These are phyloP conservation scores for Naganishia randhawae DNA, from an alignment of 768 basidiomycete genomes.

Conservation along the genomic window DNA sequence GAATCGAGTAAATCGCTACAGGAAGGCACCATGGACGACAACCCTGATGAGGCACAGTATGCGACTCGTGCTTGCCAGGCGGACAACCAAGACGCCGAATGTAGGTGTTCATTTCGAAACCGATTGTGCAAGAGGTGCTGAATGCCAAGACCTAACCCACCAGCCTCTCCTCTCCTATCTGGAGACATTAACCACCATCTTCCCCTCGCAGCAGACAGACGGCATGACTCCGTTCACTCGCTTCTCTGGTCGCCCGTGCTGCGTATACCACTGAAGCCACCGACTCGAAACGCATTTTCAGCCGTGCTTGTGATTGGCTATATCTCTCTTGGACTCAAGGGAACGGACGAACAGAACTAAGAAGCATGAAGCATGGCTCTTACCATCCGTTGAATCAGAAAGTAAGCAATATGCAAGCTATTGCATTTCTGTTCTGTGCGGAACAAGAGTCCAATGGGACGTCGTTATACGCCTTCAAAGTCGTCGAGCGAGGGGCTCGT, in stretches of 20 bases:
- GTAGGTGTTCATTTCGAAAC: not conserved
- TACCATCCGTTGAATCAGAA: too few relatives aligned
- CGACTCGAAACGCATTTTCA: too few relatives aligned
- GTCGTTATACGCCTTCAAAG: too few relatives aligned
- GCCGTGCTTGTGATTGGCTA: too few relatives aligned
- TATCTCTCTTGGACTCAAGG: too few relatives aligned
- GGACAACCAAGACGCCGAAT: slow-evolving; percentile 16
- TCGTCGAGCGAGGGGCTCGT: too few relatives aligned
- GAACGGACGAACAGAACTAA: too few relatives aligned
- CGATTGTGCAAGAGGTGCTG: not conserved
- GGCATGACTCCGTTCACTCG: slow-evolving; percentile 31
- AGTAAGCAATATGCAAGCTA: too few relatives aligned
- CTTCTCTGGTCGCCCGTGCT: slow-evolving; percentile 45
- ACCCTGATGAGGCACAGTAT: slow-evolving; percentile 11
- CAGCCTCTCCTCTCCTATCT: not conserved
- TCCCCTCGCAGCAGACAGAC: not conserved
- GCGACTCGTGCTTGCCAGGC: not conserved
- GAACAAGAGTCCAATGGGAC: too few relatives aligned
- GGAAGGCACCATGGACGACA: slow-evolving; percentile 24
- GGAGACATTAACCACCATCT: not conserved
- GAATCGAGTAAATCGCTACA: not conserved
- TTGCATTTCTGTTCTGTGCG: too few relatives aligned
- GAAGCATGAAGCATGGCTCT: too few relatives aligned
- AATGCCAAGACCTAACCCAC: not conserved
- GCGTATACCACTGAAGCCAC: too few relatives aligned